A percentile compares a stretch with the other conserved stretches of the same genome.
These are phyloP conservation scores for Eragrostis curvula DNA, from an alignment of 176 grass and related monocot genomes.

Conservation along the genomic window DNA sequence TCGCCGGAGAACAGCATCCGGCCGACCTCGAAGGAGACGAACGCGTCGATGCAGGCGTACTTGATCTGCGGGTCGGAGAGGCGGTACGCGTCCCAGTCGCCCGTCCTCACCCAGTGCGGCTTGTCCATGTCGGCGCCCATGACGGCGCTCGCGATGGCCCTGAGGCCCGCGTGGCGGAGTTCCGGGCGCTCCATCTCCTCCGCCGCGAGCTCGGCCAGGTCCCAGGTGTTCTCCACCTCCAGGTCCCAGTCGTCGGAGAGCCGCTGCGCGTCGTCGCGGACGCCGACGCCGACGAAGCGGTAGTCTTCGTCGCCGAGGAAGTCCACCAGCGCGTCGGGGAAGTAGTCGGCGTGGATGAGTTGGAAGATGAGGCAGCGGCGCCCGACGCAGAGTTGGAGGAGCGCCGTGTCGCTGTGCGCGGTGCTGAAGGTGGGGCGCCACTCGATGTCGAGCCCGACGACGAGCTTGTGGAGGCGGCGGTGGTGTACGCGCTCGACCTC, in stretches of 20 bases:
- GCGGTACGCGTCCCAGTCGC: conserved; percentile 31
- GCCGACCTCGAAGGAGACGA: conserved; percentile 59
- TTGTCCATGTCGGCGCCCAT: conserved; percentile 34
- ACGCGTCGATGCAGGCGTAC: conserved; percentile 60
- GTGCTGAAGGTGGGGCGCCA: background rate
- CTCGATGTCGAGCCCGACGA: conserved; percentile 30
- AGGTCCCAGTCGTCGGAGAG: conserved; percentile 30
- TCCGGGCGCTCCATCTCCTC: conserved; percentile 14
- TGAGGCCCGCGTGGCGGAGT: conserved; percentile 33
- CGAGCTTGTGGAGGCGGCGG: conserved; percentile 24
- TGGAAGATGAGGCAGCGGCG: conserved; percentile 24
- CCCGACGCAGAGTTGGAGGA: conserved; percentile 29
- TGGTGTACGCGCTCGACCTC: background rate
- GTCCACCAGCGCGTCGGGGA: background rate
- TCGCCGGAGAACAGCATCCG: background rate
- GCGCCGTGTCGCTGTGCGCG: background rate
- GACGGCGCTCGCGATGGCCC: conserved; percentile 28
- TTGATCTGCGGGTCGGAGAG: conserved; percentile 44
- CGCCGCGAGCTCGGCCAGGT: conserved; percentile 34
- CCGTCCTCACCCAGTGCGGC: conserved; percentile 10
- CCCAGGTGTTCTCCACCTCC: background rate
- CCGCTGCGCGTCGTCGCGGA: conserved; percentile 2
- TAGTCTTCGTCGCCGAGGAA: background rate
- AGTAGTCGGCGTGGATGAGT: conserved; percentile 3
- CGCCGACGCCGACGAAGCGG: conserved; percentile 19